Evolutionary conservation across 495 filamentous ascomycete species (phyloP), one percentile per base, ranked within the genome.

Genomic region (Aspergillus homomorphus): DNA sequence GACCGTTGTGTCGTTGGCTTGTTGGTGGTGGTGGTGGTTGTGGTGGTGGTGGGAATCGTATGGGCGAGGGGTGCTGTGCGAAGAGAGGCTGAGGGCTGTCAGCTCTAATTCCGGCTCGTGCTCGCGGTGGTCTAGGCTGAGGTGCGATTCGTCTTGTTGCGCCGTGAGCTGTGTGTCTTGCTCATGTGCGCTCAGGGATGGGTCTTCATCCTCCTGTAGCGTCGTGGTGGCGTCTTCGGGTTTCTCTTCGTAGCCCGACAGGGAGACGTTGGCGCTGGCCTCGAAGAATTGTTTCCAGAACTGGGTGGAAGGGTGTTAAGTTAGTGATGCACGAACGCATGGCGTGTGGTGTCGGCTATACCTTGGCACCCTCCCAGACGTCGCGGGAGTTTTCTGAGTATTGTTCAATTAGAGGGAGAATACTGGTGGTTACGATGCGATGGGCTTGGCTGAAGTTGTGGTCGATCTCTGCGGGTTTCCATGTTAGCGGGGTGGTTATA

Each of bases 281-380:
- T 98, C 94, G 75, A 98, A 98, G 83, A 98, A 98, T 78, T 96
- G 90, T 74, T 97, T 98, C 94, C 94, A 98, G 75, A 97, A 98
- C 90, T 95, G 64, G 49, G 6, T 30, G 55, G 23, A 18, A 22
- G 10, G 43, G 59, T 44, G 10, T 43, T 4, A 46, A 43, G 5
- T 53, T n/a, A 14, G 30, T 53, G 21, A 14, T 42, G 16, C 22
- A 19, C 53, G 45, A 38, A 14, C 9, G n/a, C 21, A 26, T 33
- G 49, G 67, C 16, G 53, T 30, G 48, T 18, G 14, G 23, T 16
- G 23, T 24, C 0, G 2, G 23, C 10, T 12, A n/a, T 51, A 91
- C 92, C 84, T 96, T 96, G 51, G 94, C 92, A 30, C 93, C 91
- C 62, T 98, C 91, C 95, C 95, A 98, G 20, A 98, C 94, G 51